Conservation (phyloP, 1,284 basidiomycete genomes). For the Waitea zeae region DNA sequence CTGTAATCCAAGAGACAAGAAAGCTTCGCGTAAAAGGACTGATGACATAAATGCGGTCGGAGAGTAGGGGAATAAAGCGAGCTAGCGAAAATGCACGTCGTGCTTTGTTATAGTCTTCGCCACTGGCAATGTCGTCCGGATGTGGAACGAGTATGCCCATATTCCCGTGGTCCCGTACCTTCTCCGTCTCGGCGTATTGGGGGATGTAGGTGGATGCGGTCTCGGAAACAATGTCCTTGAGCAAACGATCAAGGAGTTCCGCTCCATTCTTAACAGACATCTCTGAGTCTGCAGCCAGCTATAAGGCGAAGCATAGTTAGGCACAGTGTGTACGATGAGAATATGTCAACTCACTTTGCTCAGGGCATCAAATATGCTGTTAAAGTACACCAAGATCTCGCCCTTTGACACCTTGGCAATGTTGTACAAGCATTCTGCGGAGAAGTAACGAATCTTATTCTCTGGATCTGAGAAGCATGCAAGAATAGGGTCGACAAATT, state of each 20-base stretch:
- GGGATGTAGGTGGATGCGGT: conserved; percentile 92
- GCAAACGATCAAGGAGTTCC: conserved; percentile 89
- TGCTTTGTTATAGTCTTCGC: conserved; percentile 24
- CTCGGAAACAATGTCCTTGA: conserved; percentile 97
- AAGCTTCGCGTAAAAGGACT: conserved; percentile 95
- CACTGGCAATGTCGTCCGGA: conserved; percentile 31
- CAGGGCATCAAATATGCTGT: conserved; percentile 93
- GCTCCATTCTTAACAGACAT: conserved; percentile 97
- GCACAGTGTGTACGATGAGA: conserved; percentile 1
- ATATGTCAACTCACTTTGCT: conserved; percentile 68
- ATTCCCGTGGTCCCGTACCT: conserved; percentile 28
- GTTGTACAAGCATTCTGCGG: conserved; percentile 96
- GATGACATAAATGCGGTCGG: conserved; percentile 88
- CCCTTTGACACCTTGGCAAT: conserved; percentile 97
- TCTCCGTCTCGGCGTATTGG: conserved; percentile 68
- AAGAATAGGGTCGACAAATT: conserved; percentile 84
- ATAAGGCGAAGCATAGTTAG: conserved; percentile 6
- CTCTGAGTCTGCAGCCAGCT: conserved; percentile 95
- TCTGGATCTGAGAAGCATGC: conserved; percentile 91
- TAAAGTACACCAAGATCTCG: conserved; percentile 94
- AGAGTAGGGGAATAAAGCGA: conserved; percentile 86
- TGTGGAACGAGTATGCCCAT: conserved; percentile 50
- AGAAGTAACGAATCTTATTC: conserved; percentile 91
- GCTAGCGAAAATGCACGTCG: conserved; percentile 83
- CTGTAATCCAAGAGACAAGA: conserved; percentile 91